Conservation (phyloP, 495 filamentous ascomycete species). For the Aspergillus olivimuriae region DNA sequence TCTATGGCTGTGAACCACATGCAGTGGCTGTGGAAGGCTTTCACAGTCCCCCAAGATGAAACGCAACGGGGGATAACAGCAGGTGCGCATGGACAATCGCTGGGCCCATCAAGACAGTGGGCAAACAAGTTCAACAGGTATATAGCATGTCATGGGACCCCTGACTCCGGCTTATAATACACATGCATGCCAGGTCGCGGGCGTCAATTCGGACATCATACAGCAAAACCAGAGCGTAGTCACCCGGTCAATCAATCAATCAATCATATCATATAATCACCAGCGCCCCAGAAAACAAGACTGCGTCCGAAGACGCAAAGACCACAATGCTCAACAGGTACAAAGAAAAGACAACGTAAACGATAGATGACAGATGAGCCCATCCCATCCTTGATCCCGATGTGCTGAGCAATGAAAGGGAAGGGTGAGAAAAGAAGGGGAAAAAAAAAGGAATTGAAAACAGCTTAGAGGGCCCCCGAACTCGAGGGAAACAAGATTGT, state of each 20-base stretch:
- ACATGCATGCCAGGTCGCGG: background rate
- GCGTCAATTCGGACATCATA: background rate
- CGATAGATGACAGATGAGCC: background rate
- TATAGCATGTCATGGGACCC: no score
- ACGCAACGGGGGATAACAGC: no score
- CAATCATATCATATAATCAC: background rate
- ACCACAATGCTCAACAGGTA: slow-evolving; percentile 9
- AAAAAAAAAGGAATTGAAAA: slow-evolving; percentile 8
- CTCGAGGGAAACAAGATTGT: slow-evolving; percentile 8
- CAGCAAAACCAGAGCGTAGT: background rate
- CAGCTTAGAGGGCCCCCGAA: background rate
- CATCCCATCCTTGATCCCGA: no score
- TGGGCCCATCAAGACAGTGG: no score
- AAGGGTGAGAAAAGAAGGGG: no score
- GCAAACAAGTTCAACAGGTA: no score
- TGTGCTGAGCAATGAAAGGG: background rate
- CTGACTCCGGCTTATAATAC: no score
- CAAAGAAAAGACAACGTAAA: background rate
- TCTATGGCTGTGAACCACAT: no score
- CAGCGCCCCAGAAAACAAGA: slow-evolving; percentile 1
- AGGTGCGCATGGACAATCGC: no score
- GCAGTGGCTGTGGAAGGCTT: no score
- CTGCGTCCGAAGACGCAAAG: slow-evolving; percentile 3
- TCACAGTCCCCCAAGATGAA: no score
- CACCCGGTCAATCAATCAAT: background rate